Evolutionary conservation across 345 rosid species (phyloP).

Genomic region (Eucalyptus pauciflora): DNA sequence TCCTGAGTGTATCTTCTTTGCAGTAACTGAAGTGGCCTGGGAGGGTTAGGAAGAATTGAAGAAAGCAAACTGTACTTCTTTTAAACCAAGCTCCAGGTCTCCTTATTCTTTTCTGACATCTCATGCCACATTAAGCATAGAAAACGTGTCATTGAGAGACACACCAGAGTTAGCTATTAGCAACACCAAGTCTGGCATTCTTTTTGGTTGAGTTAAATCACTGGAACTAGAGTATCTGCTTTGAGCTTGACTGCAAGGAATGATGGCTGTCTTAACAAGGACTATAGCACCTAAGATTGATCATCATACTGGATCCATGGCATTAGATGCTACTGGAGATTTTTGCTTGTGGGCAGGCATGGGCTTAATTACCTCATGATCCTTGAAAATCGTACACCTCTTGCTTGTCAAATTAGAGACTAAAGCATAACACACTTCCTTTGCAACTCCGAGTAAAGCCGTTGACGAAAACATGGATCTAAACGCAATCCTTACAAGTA

Average conservation of each 20-base stretch:
- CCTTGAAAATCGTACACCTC: not conserved
- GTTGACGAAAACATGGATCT: not conserved
- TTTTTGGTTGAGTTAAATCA: not conserved
- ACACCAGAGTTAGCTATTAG: not conserved
- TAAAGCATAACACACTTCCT: not conserved
- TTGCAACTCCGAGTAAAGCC: not conserved
- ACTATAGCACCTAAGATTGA: not conserved
- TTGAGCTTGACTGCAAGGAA: not conserved
- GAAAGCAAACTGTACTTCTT: conserved; percentile 15
- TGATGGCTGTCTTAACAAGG: not conserved
- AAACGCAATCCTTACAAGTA: not conserved
- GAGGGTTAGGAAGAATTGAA: conserved; percentile 56
- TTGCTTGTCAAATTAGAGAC: not conserved
- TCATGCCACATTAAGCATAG: not conserved
- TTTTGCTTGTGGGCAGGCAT: no score
- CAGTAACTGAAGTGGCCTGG: conserved; percentile 86
- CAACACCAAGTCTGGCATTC: not conserved
- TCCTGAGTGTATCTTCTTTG: not conserved
- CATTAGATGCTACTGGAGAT: not conserved
- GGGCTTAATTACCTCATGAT: not conserved
- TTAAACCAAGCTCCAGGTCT: not conserved
- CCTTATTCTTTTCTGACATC: not conserved
- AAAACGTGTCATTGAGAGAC: not conserved
- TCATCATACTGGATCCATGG: not conserved
- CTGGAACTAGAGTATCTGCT: not conserved